Base-by-base conservation (phyloP, 2,329 filamentous ascomycete species). In the Rutstroemia sp. region DNA sequence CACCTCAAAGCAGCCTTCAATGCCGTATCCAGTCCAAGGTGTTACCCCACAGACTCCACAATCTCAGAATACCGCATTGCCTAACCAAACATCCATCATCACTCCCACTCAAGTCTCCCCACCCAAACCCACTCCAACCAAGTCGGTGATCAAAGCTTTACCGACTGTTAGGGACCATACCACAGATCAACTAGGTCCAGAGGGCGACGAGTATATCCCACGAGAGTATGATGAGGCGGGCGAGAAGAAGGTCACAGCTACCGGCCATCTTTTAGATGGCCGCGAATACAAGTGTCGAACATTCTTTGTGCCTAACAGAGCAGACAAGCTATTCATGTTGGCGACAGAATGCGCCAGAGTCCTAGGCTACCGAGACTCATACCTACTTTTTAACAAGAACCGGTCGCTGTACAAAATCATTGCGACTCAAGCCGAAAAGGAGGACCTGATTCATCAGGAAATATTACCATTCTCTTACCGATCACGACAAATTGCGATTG, bases 311-410 rank as follows among this genome's bases (percentile, higher is more conserved):
- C 91, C 92, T 17, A 86, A 95, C 67, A 81, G 94, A 64, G 91
- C 89, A 27, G 87, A 95, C 63, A 96, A 96, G 73, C 81, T 97
- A 5, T 99, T 97, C 74, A 99, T 99, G 94, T 82, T 99, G 52
- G 94, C 94, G 38, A 99, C 94, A 16, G 94, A 99, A 73, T 97
- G 94, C 70, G 94, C 94, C 23, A 84, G 94, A 63, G 91, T 96
- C 4, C 78, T 97, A 21, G 89, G 91, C 48, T 99, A 99, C 71
- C 83, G 94, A 59, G 94, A 99, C 72, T 96, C 92, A n/a, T 99
- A 99, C 71, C 78, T 99, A 38, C 77, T 99, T 16, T 99, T 99
- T 77, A 97, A 97, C 80, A 96, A 97, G 76, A 97, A 99, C 72
- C 81, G 92, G 63, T 97, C 94, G 2, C 77, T 99, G 8, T 95